Percentiles rank a stretch among this genome's conserved stretches.
Conservation (phyloP, 352 stramenopile species). For the Phytophthora macrochlamydospora region DNA sequence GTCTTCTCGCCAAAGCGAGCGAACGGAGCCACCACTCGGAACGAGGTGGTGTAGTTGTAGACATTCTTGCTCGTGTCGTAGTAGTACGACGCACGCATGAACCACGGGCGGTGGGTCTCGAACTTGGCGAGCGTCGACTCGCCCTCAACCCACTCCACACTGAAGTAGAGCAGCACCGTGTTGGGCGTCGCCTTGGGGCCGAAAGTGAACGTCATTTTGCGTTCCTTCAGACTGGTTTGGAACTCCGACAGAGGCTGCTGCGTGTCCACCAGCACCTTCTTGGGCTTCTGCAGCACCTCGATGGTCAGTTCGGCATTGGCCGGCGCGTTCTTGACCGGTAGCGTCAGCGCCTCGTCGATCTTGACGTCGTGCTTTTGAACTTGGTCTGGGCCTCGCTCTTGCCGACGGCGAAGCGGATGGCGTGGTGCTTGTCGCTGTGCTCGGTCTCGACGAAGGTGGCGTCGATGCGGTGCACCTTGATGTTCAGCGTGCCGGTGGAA, state of each 20-base stretch:
- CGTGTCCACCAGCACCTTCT: slow-evolving; percentile 49
- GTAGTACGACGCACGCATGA: slow-evolving; percentile 77
- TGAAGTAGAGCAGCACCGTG: slow-evolving; percentile 35
- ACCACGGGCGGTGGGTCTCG: slow-evolving; percentile 41
- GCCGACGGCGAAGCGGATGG: slow-evolving; percentile 32
- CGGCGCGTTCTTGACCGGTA: slow-evolving; percentile 42
- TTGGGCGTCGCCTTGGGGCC: slow-evolving; percentile 32
- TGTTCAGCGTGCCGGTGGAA: slow-evolving; percentile 40
- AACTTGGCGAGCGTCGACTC: slow-evolving; percentile 20
- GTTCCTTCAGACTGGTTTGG: slow-evolving; percentile 26
- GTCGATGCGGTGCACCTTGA: slow-evolving; percentile 42
- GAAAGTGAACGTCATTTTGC: slow-evolving; percentile 52
- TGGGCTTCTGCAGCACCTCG: slow-evolving; percentile 48
- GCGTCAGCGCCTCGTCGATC: slow-evolving; percentile 43
- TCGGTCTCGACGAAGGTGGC: slow-evolving; percentile 30
- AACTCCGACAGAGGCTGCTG: slow-evolving; percentile 39
- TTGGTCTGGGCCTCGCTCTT: slow-evolving; percentile 30
- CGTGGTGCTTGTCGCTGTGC: slow-evolving; percentile 18
- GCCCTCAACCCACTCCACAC: slow-evolving; percentile 28
- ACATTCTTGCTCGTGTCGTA: slow-evolving; percentile 68
- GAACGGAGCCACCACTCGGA: slow-evolving; percentile 55
- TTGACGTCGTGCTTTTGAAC: slow-evolving; percentile 29
- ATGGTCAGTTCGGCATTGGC: slow-evolving; percentile 38
- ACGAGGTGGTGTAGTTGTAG: slow-evolving; percentile 80
- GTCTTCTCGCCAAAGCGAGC: slow-evolving; percentile 66